Evolutionary conservation across 2,329 filamentous ascomycete species (phyloP).

Genomic region (Cladophialophora yegresii): DNA sequence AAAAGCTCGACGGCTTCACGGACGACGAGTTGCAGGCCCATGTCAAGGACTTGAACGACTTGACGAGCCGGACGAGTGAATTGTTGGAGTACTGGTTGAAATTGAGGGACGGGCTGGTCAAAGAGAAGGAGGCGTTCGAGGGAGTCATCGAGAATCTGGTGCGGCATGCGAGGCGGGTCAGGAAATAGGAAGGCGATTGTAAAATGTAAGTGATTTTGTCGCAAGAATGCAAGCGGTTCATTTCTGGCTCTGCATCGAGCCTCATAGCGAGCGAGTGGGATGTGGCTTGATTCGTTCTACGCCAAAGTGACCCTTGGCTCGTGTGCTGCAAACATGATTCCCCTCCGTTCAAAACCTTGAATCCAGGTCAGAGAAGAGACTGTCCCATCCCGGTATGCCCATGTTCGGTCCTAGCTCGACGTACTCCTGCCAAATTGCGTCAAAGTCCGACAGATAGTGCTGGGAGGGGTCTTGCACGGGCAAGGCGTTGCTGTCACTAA

Average conservation of each 20-base stretch:
- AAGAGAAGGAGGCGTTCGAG: slow-evolving; percentile 91
- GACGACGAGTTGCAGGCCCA: slow-evolving; percentile 74
- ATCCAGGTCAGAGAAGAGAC: slow-evolving; percentile 34
- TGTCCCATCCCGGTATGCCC: slow-evolving; percentile 32
- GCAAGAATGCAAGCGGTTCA: not conserved
- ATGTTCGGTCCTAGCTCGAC: slow-evolving; percentile 29
- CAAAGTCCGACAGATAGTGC: slow-evolving; percentile 29
- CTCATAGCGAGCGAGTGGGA: not conserved
- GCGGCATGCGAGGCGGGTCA: slow-evolving; percentile 81
- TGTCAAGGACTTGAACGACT: slow-evolving; percentile 65
- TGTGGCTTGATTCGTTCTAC: not conserved
- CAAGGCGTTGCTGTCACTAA: not conserved
- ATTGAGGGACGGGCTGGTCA: slow-evolving; percentile 79
- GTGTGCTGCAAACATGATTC: not conserved
- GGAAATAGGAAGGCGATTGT: slow-evolving; percentile 53
- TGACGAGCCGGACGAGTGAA: slow-evolving; percentile 71
- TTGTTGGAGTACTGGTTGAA: slow-evolving; percentile 87
- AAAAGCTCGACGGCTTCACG: slow-evolving; percentile 77
- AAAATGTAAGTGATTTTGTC: not conserved
- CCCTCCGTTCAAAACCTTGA: slow-evolving; percentile 6
- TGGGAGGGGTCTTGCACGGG: slow-evolving; percentile 17
- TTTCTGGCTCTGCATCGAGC: not conserved
- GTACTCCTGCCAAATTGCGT: slow-evolving; percentile 33
- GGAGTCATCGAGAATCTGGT: slow-evolving; percentile 96
- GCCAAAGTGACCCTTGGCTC: not conserved